Evolutionary conservation across 2,329 filamentous ascomycete species (phyloP).

Genomic region (Diaporthe eres): DNA sequence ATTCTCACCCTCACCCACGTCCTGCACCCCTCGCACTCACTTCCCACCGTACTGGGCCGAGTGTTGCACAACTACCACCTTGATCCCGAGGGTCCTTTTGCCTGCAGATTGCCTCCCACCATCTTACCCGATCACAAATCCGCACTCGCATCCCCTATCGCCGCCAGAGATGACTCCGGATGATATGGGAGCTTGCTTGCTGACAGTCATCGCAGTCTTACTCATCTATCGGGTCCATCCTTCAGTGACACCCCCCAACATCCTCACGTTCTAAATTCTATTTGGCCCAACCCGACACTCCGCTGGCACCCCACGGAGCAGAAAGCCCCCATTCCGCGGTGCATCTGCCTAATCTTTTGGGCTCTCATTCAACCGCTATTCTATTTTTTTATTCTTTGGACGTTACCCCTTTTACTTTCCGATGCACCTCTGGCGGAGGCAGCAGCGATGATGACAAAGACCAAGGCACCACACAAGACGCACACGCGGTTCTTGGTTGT

Average conservation of each 20-base stretch:
- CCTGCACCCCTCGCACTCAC: constrained; percentile 30
- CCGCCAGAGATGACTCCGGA: background rate
- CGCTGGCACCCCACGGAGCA: constrained; percentile 22
- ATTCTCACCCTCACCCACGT: background rate
- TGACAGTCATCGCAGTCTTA: constrained; percentile 39
- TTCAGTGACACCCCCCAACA: constrained; percentile 35
- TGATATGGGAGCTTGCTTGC: constrained; percentile 33
- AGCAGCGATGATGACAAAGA: constrained; percentile 3
- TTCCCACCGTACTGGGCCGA: constrained; percentile 35
- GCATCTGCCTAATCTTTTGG: constrained; percentile 27
- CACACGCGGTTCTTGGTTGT: constrained; percentile 1
- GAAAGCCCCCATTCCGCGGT: constrained; percentile 22
- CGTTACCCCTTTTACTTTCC: background rate
- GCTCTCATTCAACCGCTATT: background rate
- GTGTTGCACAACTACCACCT: constrained; percentile 26
- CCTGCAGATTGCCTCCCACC: constrained; percentile 31
- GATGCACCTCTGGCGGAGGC: constrained; percentile 10
- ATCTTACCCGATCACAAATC: constrained; percentile 28
- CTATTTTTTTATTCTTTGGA: background rate
- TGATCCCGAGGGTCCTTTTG: constrained; percentile 33
- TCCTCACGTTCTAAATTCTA: constrained; percentile 10
- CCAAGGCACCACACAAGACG: constrained; percentile 5
- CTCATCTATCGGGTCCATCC: constrained; percentile 34
- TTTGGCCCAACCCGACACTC: constrained; percentile 28
- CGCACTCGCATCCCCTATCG: constrained; percentile 1